Evolutionary conservation across 2,329 filamentous ascomycete species (phyloP), one percentile per base, ranked within the genome.

Genomic region (Clarireedia paspali): DNA sequence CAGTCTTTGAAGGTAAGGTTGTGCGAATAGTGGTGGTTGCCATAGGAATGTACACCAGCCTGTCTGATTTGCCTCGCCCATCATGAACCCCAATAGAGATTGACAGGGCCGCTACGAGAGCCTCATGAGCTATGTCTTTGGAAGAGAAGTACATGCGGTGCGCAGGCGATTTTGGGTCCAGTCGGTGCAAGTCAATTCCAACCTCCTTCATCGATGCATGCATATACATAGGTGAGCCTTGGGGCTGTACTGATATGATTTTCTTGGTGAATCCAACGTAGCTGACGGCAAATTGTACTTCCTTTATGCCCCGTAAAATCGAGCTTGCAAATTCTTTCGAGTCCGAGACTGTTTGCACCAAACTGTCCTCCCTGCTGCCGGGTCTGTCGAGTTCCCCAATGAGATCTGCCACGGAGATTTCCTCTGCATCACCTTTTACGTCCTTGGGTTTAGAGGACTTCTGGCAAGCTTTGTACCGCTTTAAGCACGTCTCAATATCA

Each of bases 111-210:
- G 92, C 94, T 23, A 94, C 81, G 38, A 99, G 78, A 10, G 91
- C 94, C 75, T 99, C 92, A 70, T 99, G 94, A 12, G 94, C 94
- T 66, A 96, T 85, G 68, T 96, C 94, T 59, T 90, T 87, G 23
- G 87, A 84, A 2, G 91, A 89, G 68, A 99, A 99, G 72, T 99
- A 97, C 94, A 97, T 99, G 60, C 94, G 85, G 76, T 99, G 94
- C 0, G 92, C 91, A 0, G 94, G 91, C 15, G 91, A 96, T 65
- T 89, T 92, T 44, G 89, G 87, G 69, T 99, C 92, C 54, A 99
- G 80, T 23, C 92, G 85, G 68, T 97, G 87, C 42, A 99, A 76
- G 68, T 99, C 94, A 68, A 99, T 81, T 58, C 92, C 92, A 44
- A 99, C 84, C 70, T 99, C 95, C 70, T 99, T 97, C 81, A 96